phyloP scores from a whole-genome alignment of 108 stramenopile genomes.

The Discostella stelligeroides region DNA sequence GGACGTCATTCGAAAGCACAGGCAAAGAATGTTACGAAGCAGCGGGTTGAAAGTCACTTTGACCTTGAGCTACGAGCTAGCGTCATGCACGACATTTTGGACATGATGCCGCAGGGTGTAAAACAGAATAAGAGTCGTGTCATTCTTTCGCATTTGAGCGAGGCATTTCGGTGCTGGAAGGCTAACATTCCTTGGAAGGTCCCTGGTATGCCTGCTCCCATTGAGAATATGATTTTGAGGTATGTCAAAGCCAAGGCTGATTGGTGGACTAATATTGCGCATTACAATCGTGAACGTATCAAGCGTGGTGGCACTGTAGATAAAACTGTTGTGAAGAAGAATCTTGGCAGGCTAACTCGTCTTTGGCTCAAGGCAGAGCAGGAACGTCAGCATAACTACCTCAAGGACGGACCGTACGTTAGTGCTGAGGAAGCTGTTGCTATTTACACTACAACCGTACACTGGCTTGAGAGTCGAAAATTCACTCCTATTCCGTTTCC shows the following conservation, averaged over 20 bases:
- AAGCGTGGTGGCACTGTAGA: conserved; percentile 99
- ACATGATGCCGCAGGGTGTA: conserved; percentile 99
- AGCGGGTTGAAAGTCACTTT: conserved; percentile 99
- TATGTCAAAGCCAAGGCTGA: conserved; percentile 99
- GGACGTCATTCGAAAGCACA: conserved; percentile 96
- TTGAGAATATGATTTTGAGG: conserved; percentile 99
- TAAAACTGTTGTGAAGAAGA: conserved; percentile 99
- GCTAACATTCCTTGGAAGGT: conserved; percentile 99
- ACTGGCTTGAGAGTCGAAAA: conserved; percentile 99
- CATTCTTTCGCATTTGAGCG: conserved; percentile 96
- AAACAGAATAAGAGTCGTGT: conserved; percentile 98
- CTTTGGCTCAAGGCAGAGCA: conserved; percentile 99
- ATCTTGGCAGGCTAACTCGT: conserved; percentile 96
- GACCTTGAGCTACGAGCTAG: conserved; percentile 98
- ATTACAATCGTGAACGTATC: conserved; percentile 99
- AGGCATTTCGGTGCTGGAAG: conserved; percentile 99
- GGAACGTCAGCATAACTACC: conserved; percentile 99
- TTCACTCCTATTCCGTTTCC: conserved; percentile 99
- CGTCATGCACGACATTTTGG: conserved; percentile 99
- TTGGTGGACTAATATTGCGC: conserved; percentile 99
- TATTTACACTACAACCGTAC: conserved; percentile 99
- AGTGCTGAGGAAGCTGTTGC: conserved; percentile 99
- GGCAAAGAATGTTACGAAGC: conserved; percentile 99
- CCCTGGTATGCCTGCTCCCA: conserved; percentile 98
- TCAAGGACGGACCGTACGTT: conserved; percentile 98